These are phyloP conservation scores for Antitrichia curtipendula DNA, from an alignment of 225 moss, liverwort and hornwort species.

Conservation along the genomic window DNA sequence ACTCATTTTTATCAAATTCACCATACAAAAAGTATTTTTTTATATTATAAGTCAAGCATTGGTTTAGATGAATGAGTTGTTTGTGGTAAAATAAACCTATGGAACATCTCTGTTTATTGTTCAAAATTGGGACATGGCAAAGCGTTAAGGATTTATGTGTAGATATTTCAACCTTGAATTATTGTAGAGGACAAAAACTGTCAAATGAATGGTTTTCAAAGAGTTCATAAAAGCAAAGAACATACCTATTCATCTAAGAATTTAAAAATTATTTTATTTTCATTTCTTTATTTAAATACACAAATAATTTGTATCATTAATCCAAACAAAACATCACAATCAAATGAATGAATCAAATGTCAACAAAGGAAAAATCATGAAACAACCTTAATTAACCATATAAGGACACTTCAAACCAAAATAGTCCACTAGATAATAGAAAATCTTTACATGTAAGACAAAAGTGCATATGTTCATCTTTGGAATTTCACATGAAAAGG, in stretches of 20 bases:
- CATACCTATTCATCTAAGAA: not conserved
- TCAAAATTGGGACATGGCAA: not conserved
- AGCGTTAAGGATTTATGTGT: accelerated
- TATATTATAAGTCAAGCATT: not conserved
- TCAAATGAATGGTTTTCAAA: not conserved
- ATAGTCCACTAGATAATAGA: too few species aligned
- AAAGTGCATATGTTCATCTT: not conserved
- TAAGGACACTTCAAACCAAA: accelerated
- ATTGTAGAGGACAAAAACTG: accelerated
- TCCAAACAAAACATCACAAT: not conserved
- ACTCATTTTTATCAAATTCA: not conserved
- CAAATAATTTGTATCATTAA: accelerated
- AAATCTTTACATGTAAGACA: not conserved
- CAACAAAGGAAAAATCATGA: not conserved
- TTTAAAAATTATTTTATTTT: not conserved
- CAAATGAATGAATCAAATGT: not conserved
- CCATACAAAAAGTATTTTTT: not conserved
- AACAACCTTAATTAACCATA: not conserved
- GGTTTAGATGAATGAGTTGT: not conserved
- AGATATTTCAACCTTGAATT: not conserved
- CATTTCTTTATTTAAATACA: not conserved
- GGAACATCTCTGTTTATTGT: accelerated
- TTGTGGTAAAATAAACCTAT: accelerated
- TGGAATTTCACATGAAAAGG: too few species aligned
- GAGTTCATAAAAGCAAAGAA: not conserved